Conservation (phyloP, 176 grass and related monocot species). For the Hsuehochloa calcarea region DNA sequence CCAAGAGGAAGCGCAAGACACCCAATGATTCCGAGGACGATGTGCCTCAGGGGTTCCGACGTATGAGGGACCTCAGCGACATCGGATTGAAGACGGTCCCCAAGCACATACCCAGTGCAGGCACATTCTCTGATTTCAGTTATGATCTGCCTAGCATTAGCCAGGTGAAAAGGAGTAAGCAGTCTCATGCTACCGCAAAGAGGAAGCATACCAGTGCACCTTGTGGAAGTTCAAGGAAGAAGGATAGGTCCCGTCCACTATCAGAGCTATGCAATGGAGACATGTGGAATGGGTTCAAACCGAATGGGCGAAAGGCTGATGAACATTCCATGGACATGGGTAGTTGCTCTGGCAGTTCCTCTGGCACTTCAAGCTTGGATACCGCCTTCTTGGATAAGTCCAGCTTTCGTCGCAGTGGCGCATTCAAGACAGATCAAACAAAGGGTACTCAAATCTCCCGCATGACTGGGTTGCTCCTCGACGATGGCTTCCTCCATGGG, state of each 20-base stretch:
- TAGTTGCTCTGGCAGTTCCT: conserved; percentile 38
- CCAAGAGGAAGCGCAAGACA: conserved; percentile 53
- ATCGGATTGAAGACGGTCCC: conserved; percentile 34
- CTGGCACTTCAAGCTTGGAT: conserved; percentile 51
- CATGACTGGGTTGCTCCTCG: conserved; percentile 22
- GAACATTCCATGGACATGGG: neutral
- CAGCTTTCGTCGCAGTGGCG: conserved; percentile 14
- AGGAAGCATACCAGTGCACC: conserved; percentile 34
- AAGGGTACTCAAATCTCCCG: conserved; percentile 32
- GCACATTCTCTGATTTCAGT: neutral
- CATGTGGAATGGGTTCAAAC: conserved; percentile 9
- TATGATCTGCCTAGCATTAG: conserved; percentile 5
- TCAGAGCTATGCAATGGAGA: conserved; percentile 62
- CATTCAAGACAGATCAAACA: conserved; percentile 29
- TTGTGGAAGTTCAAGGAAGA: conserved; percentile 55
- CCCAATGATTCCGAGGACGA: conserved; percentile 76
- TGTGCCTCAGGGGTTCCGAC: conserved; percentile 33
- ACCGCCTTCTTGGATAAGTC: conserved; percentile 13
- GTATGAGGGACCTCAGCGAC: conserved; percentile 74
- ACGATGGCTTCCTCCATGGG: conserved; percentile 32
- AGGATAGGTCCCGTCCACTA: conserved; percentile 57
- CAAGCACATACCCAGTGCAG: neutral
- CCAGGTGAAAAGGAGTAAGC: conserved; percentile 33
- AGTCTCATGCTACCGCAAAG: conserved; percentile 42
- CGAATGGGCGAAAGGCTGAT: neutral